A percentile compares a stretch with the other conserved stretches of the same genome.
phyloP scores from a whole-genome alignment of 2,329 filamentous ascomycete species.

The Sclerotinia spermophila region DNA sequence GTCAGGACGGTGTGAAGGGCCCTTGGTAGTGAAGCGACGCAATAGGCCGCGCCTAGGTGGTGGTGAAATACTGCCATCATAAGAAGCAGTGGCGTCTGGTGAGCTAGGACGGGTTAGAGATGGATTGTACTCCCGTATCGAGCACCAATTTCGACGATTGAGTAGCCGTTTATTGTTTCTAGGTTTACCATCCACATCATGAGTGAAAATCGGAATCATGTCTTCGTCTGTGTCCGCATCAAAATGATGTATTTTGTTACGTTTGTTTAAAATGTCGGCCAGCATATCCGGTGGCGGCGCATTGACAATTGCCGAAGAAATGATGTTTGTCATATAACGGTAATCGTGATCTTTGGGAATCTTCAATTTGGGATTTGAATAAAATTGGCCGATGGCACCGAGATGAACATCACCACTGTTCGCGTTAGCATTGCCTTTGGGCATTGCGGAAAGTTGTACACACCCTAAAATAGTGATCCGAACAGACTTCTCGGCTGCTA shows the following conservation, averaged over 20 bases:
- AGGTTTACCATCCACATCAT: conserved; percentile 83
- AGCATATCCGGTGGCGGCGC: conserved; percentile 82
- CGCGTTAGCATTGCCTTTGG: conserved; percentile 24
- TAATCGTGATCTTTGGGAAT: conserved; percentile 87
- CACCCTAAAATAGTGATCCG: conserved; percentile 83
- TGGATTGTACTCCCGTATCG: conserved; percentile 79
- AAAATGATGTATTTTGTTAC: conserved; percentile 76
- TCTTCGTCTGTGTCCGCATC: conserved; percentile 81
- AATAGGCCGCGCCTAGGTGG: conserved; percentile 32
- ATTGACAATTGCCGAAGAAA: conserved; percentile 93
- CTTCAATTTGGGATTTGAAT: conserved; percentile 77
- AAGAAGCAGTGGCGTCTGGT: conserved; percentile 46
- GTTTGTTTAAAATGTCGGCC: conserved; percentile 87
- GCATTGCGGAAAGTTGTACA: conserved; percentile 20
- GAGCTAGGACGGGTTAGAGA: conserved; percentile 70
- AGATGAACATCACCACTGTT: conserved; percentile 86
- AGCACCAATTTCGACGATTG: conserved; percentile 92
- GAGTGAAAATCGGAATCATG: conserved; percentile 90
- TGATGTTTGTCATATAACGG: conserved; percentile 93
- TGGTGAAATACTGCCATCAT: conserved; percentile 42
- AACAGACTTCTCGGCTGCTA: conserved; percentile 88
- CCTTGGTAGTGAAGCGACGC: conserved; percentile 35
- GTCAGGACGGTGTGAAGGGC: conserved; percentile 35
- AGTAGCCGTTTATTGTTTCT: conserved; percentile 89
- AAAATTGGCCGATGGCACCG: conserved; percentile 90